Base-by-base conservation (phyloP, 108 stramenopile genomes). In the Nitzschia inconspicua region DNA sequence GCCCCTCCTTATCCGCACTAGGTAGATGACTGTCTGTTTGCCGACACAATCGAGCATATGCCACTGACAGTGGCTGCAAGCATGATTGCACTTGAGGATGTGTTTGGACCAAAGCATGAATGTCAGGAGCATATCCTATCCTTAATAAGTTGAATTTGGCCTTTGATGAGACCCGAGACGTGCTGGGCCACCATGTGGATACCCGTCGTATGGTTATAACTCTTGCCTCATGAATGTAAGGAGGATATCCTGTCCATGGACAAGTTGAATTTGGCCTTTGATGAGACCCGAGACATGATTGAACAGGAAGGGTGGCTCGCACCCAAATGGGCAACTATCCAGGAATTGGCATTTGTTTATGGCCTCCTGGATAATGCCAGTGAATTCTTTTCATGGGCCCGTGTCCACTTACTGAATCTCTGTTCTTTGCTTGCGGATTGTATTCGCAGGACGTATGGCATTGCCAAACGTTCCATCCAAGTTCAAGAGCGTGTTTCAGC, bases 11-110 rank as follows among this genome's bases (percentile, higher is more conserved):
- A 36, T 14, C 32, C 37, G 6, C 27, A 32, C 23, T 47, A 62
- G 6, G 60, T 62, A 8, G 60, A 62, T 19, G 60, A 62, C 32
- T 20, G 19, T 22, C 22, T 62, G 9, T 47, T 29, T 32, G 47
- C 60, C 2, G 47, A 49, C 27, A 34, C 36, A 6, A 23, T 3
- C 4, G 47, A 10, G 16, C 23, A 24, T 13, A 34, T 49, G 43
- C 5, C 11, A 20, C 60, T 24, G 11, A 49, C 60, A 20, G n/a
- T 44, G 4, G 40, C 58, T 3, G 41, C 58, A 4, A 59, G 58
- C 39, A 44, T 59, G 14, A 6, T 59, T 3, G 20, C 60, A 10
- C 43, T 62, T 14, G 3, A 49, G 4, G 34, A 44, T 19, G 22
- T 49, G 18, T 40, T 62, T n/a, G 47, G 60, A 4, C 13, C 13